phyloP scores from a whole-genome alignment of 805 yeast genomes.

The Naumovozyma castellii region DNA sequence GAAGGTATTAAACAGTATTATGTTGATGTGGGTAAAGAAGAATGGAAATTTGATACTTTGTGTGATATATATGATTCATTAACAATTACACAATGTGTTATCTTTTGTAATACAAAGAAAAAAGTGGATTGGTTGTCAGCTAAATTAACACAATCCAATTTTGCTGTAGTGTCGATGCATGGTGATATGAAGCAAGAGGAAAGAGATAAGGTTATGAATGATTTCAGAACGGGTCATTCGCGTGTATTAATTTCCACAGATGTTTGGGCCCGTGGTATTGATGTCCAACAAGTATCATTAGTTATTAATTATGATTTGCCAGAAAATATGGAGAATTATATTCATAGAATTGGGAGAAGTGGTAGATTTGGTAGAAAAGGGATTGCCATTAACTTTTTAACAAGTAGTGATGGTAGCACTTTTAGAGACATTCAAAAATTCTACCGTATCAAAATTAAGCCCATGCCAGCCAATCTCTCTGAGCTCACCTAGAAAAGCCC shows the following conservation, averaged over 20 bases:
- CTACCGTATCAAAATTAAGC: conserved; percentile 82
- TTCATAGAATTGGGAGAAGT: conserved; percentile 96
- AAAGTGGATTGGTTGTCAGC: conserved; percentile 86
- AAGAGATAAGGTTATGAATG: conserved; percentile 90
- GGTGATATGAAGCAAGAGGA: conserved; percentile 93
- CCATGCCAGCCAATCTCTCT: conserved; percentile 76
- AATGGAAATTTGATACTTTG: conserved; percentile 87
- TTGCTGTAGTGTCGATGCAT: conserved; percentile 91
- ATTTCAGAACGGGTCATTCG: conserved; percentile 89
- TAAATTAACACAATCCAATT: conserved; percentile 65
- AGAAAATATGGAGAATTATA: conserved; percentile 80
- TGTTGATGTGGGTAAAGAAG: conserved; percentile 86
- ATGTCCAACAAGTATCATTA: conserved; percentile 92
- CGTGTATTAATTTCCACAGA: conserved; percentile 90
- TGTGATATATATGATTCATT: conserved; percentile 92
- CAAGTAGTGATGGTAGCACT: conserved; percentile 62
- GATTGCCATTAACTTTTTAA: conserved; percentile 89
- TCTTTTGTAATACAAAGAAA: conserved; percentile 91
- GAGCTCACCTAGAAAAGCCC: conserved; percentile 30
- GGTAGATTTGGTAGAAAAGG: conserved; percentile 99
- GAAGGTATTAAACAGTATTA: conserved; percentile 93
- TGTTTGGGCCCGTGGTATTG: conserved; percentile 96
- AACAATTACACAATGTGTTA: conserved; percentile 94
- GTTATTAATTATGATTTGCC: conserved; percentile 94
- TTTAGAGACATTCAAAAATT: conserved; percentile 82